phyloP scores from a whole-genome alignment of 2,329 filamentous ascomycete genomes.

The Pseudocercospora fuligena region DNA sequence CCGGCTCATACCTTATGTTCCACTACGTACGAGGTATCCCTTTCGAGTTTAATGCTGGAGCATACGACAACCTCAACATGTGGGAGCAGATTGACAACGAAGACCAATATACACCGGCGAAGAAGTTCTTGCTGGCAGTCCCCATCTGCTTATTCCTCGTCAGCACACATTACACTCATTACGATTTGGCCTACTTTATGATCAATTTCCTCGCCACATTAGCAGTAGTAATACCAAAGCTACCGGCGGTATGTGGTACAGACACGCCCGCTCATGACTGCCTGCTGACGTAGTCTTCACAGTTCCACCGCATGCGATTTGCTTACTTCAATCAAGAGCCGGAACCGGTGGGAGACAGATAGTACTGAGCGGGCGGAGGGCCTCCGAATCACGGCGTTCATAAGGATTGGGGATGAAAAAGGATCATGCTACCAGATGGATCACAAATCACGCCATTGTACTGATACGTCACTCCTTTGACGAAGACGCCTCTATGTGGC shows the following conservation, averaged over 20 bases:
- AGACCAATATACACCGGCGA: conserved; percentile 96
- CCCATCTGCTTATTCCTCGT: conserved; percentile 93
- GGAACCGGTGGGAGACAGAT: conserved; percentile 31
- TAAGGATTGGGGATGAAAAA: conserved; percentile 20
- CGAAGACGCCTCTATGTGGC: conserved; percentile 1
- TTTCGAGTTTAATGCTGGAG: conserved; percentile 97
- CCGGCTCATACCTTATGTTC: conserved; percentile 99
- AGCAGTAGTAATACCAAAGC: conserved; percentile 91
- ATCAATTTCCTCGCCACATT: conserved; percentile 95
- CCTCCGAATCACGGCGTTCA: conserved; percentile 26
- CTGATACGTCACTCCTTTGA: conserved; percentile 30
- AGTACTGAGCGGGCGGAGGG: conserved; percentile 12
- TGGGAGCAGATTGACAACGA: conserved; percentile 99
- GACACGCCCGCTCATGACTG: neutral
- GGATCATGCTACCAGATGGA: conserved; percentile 25
- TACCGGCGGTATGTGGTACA: conserved; percentile 77
- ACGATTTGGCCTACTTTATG: conserved; percentile 94
- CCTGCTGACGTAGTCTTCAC: conserved; percentile 22
- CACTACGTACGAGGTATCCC: conserved; percentile 97
- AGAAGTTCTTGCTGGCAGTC: conserved; percentile 95
- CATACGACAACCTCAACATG: conserved; percentile 99
- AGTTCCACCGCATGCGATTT: conserved; percentile 46
- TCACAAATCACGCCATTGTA: conserved; percentile 15
- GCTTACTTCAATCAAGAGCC: conserved; percentile 42
- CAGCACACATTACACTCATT: conserved; percentile 98